Conservation (phyloP, 202 grass and related monocot genomes). For the Panicum virgatum region DNA sequence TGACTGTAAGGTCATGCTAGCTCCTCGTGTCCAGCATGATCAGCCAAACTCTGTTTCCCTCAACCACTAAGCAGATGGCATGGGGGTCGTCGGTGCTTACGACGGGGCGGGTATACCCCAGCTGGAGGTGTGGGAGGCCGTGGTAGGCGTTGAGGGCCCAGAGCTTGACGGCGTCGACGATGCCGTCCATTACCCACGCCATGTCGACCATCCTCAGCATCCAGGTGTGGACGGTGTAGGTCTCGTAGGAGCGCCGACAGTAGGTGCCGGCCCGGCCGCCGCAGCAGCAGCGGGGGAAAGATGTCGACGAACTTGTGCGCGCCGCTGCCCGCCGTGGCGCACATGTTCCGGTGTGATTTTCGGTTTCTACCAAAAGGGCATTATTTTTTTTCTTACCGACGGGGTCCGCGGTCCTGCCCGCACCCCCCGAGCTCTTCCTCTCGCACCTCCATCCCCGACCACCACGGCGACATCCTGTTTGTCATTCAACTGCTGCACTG, state of each 20-base stretch:
- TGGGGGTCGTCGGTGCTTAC: not conserved
- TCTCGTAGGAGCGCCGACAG: not conserved
- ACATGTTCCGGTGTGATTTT: no score
- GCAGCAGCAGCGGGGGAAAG: no score
- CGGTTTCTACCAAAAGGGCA: no score
- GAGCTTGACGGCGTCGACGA: not conserved
- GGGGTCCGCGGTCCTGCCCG: no score
- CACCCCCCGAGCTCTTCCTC: no score
- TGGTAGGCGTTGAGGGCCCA: not conserved
- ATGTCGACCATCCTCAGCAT: not conserved
- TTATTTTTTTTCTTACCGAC: no score
- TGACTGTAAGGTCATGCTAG: accelerated
- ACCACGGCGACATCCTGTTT: no score
- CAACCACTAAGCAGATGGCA: not conserved
- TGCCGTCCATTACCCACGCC: not conserved
- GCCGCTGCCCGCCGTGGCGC: no score
- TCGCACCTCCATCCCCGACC: no score
- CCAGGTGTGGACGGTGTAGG: not conserved
- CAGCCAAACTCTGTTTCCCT: accelerated
- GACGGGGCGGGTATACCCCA: not conserved
- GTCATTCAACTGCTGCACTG: no score
- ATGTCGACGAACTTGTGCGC: not conserved
- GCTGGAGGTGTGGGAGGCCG: not conserved
- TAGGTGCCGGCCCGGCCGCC: accelerated
- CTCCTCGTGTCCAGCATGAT: not conserved